Evolutionary conservation across 1,284 basidiomycete genomes (phyloP), one percentile per base, ranked within the genome.

Genomic region (Cryptococcus depauperatus): DNA sequence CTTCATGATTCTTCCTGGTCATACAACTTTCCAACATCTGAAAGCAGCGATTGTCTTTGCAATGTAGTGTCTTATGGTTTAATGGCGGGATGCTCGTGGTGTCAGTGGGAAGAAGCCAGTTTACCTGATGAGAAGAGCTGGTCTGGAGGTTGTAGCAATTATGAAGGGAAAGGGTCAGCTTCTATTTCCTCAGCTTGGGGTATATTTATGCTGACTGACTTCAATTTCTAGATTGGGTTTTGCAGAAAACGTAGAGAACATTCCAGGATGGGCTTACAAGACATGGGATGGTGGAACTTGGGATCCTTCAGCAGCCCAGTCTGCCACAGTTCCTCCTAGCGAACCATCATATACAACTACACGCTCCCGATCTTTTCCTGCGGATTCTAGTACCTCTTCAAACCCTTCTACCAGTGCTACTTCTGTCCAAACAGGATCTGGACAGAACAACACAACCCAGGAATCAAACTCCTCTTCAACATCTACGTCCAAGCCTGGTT

Each of bases 1-100:
- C 34, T 61, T 14, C 30, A 50, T 3, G 56, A 59, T 29, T 9
- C 41, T 2, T 48, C 52, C 2, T 61, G 46, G 44, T 45, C 46
- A 10, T 61, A 61, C 32, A 59, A 55, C 27, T 19, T 52, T 13
- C 51, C 54, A 3, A 37, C 29, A 35, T 11, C 10, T 3, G 21
- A 23, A 8, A 50, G 47, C 5, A 34, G 46, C 16, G 37, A 30
- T 10, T 61, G 59, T 47, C 52, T 59, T 41, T 61, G 59, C 37
- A 61, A 56, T 46, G 41, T 37, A 5, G 46, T 55, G 5, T 45
- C 56, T 19, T 60, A 58, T 35, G 42, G 37, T 35, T 43, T 60
- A 19, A 60, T 60, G 58, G 50, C 57, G 5, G 56, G 45, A 29
- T 59, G 57, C 38, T 51, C 54, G 13, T 48, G 38, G 21, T 59